Conservation (phyloP, 176 grass and related monocot species). For the Calamus simplicifolius region DNA sequence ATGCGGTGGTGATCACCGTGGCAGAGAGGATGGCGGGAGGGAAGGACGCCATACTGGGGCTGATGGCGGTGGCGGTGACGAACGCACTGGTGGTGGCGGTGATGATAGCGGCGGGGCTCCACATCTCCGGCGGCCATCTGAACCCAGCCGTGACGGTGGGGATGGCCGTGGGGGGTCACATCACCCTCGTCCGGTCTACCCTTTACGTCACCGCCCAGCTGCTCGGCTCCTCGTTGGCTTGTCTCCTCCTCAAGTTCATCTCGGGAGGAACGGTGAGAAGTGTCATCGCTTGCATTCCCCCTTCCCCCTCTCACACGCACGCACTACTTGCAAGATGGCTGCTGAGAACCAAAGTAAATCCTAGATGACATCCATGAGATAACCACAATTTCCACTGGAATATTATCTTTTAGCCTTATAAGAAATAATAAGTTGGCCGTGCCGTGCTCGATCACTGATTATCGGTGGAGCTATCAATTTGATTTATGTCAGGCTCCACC, state of each 20-base stretch:
- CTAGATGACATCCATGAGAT: too few species aligned
- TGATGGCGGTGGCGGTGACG: conserved; percentile 60
- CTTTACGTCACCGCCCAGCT: conserved; percentile 62
- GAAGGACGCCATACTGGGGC: conserved; percentile 42
- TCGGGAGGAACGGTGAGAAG: conserved; percentile 23
- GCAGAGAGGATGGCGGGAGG: conserved; percentile 55
- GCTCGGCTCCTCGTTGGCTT: conserved; percentile 42
- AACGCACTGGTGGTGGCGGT: conserved; percentile 62
- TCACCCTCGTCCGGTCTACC: conserved; percentile 58
- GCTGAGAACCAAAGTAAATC: too few species aligned
- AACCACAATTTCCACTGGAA: too few species aligned
- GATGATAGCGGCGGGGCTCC: conserved; percentile 71
- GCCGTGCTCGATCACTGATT: too few species aligned
- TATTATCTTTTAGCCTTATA: too few species aligned
- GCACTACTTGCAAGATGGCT: too few species aligned
- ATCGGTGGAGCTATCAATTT: too few species aligned
- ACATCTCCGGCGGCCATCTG: conserved; percentile 79
- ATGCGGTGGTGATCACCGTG: too few species aligned
- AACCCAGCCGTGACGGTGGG: conserved; percentile 76
- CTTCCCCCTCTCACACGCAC: too few species aligned
- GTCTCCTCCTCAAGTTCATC: conserved; percentile 65
- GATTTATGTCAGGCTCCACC: too few species aligned
- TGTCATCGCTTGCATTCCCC: too few species aligned
- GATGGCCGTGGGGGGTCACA: conserved; percentile 50
- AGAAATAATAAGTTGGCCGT: too few species aligned